Evolutionary conservation across 2,329 filamentous ascomycete genomes (phyloP).

Genomic region (Neoascochyta sp.): DNA sequence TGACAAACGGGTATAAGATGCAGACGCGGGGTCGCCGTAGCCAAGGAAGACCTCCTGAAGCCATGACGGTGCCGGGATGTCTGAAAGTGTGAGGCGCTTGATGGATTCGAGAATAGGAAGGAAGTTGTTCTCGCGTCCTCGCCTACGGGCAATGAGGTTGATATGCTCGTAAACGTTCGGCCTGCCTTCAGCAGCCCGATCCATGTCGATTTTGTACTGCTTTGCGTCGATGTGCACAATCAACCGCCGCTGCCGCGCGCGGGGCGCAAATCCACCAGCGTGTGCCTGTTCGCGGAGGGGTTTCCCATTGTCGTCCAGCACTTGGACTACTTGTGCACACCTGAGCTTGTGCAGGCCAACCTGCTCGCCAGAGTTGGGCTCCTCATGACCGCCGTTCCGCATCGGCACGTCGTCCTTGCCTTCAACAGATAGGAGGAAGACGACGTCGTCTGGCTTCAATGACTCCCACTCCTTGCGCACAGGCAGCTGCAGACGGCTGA

Average conservation of each 20-base stretch:
- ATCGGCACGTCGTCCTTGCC: conserved; percentile 52
- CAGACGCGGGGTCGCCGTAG: conserved; percentile 86
- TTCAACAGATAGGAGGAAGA: conserved; percentile 80
- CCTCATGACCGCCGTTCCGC: conserved; percentile 53
- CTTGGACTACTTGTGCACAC: conserved; percentile 78
- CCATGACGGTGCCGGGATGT: conserved; percentile 84
- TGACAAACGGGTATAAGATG: conserved; percentile 76
- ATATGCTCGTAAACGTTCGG: conserved; percentile 76
- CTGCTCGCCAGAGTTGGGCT: conserved; percentile 53
- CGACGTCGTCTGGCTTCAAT: conserved; percentile 78
- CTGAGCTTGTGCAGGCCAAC: conserved; percentile 69
- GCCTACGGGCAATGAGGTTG: conserved; percentile 80
- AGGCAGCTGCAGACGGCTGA: conserved; percentile 71
- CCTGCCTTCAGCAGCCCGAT: conserved; percentile 62
- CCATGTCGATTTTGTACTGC: conserved; percentile 74
- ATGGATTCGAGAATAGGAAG: conserved; percentile 90
- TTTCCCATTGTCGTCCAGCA: conserved; percentile 80
- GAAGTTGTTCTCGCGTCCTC: conserved; percentile 93
- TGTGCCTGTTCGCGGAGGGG: conserved; percentile 63
- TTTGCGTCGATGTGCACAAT: conserved; percentile 76
- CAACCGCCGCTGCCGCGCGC: conserved; percentile 63
- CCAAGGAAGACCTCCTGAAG: conserved; percentile 96
- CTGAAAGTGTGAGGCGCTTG: conserved; percentile 76
- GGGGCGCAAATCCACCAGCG: conserved; percentile 58
- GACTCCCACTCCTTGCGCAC: conserved; percentile 86